Evolutionary conservation across 169 alveolate species (phyloP), one percentile per base, ranked within the genome.

Genomic region (Plasmodium inui): DNA sequence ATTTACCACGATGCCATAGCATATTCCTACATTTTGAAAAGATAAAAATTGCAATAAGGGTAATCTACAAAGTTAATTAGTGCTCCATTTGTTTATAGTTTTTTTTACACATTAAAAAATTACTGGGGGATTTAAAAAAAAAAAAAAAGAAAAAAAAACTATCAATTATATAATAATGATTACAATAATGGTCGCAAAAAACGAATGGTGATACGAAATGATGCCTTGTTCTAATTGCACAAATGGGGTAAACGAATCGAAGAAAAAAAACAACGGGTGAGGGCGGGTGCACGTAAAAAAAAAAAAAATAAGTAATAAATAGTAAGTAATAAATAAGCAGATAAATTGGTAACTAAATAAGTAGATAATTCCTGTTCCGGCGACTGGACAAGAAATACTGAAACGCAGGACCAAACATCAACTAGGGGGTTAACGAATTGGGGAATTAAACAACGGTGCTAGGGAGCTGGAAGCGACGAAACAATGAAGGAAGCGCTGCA

Each of bases 61-160:
- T 67, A 67, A 67, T 67, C 76, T 67, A 67, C 76, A 67, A 22
- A 28, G 37, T n/a, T 67, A 19, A 67, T 67, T 67, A 67, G 76
- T 67, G 39, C 76, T 26, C 76, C 30, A 19, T 67, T 67, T 67
- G 76, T 22, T 67, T 67, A 67, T 19, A 22, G 4, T 67, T 19
- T 67, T 67, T 67, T 67, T 19, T 67, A 67, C 34, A 26, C 28
- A 67, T 26, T 67, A 67, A 67, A 67, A 67, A 67, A 67, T 26
- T 67, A 17, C 76, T 19, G 76, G 17, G 76, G n/a, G 76, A 5
- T 19, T 67, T 67, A 1, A 67, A 67, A 67, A 67, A 67, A 67
- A 67, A 19, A 46, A 46, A 12, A 46, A 46, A 46, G 12, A 46
- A 44, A 44, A 44, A 44, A 44, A 44, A 44, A 44, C 1, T 46